phyloP scores from a whole-genome alignment of 306 rosid species.

The Fragaria iinumae region DNA sequence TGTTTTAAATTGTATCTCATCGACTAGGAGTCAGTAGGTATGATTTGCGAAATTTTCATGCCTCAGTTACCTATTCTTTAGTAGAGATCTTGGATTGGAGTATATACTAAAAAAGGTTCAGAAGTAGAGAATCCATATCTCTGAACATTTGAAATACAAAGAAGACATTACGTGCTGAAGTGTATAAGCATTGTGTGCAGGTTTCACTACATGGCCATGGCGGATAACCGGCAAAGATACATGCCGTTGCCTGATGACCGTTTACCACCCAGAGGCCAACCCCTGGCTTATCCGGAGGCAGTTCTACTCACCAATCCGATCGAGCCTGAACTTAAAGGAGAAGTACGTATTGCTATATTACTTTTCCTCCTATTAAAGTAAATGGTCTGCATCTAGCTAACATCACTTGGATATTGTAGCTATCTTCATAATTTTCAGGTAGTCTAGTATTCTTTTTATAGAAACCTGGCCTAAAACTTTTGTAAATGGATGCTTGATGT shows the following conservation, averaged over 20 bases:
- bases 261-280: conserved; percentile 39
- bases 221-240: conserved; percentile 38
- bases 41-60: background rate
- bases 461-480: background rate
- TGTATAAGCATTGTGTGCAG: conserved; percentile 19
- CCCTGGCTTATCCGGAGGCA: conserved; percentile 49
- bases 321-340: conserved; percentile 43
- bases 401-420: background rate
- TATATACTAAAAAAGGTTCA: background rate
- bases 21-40: background rate
- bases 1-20: background rate
- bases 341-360: conserved; percentile 10
- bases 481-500: background rate
- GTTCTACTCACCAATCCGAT: conserved; percentile 39
- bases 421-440: background rate
- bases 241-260: conserved; percentile 52
- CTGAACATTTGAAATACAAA: background rate
- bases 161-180: background rate
- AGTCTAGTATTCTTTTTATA: background rate
- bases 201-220: conserved; percentile 45
- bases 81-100: background rate
- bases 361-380: background rate
- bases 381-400: too few relatives aligned
- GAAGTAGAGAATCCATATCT: background rate
- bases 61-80: background rate